Evolutionary conservation across 352 stramenopile species (phyloP).

Genomic region (Pythium utonaiense): DNA sequence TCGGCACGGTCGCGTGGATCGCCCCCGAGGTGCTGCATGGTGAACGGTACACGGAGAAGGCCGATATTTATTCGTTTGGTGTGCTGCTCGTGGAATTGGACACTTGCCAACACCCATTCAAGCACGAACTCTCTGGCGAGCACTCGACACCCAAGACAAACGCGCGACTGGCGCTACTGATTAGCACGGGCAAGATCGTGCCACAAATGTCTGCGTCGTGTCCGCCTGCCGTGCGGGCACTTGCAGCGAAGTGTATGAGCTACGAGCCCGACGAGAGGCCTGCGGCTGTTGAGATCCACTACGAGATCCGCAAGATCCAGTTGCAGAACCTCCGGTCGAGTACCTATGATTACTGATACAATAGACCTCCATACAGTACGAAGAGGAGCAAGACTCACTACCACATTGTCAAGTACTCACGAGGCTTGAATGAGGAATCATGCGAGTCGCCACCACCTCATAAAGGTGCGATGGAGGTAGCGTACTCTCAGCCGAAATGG

Average conservation of each 20-base stretch:
- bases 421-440: not conserved
- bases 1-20: constrained; percentile 18
- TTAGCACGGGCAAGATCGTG: constrained; percentile 16
- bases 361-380: not conserved
- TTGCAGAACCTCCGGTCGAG: not conserved
- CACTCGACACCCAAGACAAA: no score
- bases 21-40: not conserved
- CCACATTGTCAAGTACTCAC: no score
- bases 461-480: no score
- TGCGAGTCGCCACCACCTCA: no score
- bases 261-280: constrained; percentile 19
- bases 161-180: constrained; percentile 21
- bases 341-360: not conserved
- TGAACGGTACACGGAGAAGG: not conserved
- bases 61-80: constrained; percentile 27
- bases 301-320: constrained; percentile 19
- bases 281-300: constrained; percentile 24
- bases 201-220: constrained; percentile 14
- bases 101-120: constrained; percentile 6
- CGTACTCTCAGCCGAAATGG: no score
- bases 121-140: not conserved
- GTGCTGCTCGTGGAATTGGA: constrained; percentile 25
- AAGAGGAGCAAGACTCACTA: no score
- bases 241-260: constrained; percentile 19
- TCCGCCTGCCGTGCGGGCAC: constrained; percentile 10